Evolutionary conservation across 441 rosid species (phyloP).

Genomic region (Metrosideros polymorpha): DNA sequence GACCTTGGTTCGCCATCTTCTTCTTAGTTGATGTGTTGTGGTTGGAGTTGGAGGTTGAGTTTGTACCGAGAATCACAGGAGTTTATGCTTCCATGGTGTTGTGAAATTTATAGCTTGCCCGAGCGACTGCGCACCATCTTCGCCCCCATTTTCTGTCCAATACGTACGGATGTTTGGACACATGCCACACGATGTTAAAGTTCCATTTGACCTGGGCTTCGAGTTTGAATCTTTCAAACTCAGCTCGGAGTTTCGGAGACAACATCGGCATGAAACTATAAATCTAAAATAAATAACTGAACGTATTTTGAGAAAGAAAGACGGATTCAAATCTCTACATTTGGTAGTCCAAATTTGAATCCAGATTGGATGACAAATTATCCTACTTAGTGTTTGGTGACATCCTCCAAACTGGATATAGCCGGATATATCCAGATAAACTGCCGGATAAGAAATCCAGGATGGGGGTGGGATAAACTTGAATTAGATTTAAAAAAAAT

Average conservation of each 20-base stretch:
- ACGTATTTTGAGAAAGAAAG: not conserved
- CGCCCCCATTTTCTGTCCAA: not conserved
- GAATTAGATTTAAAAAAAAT: not conserved
- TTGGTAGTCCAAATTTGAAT: not conserved
- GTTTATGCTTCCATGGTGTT: not conserved
- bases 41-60: not conserved
- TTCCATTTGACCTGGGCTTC: not conserved
- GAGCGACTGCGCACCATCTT: not conserved
- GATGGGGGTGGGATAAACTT: not conserved
- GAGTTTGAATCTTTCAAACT: not conserved
- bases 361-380: not conserved
- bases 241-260: not conserved
- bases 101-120: not conserved
- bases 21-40: not conserved
- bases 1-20: not conserved
- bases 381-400: not conserved
- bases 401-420: accelerated
- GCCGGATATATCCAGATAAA: not conserved
- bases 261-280: not conserved
- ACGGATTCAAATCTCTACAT: not conserved
- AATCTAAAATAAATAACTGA: not conserved
- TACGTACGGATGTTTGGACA: not conserved
- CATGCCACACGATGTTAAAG: not conserved
- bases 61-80: not conserved
- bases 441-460: not conserved